Percentiles rank a stretch among this genome's conserved stretches.
These are phyloP conservation scores for Herpetospermum pedunculosum DNA, from an alignment of 306 rosid species.

Conservation along the genomic window DNA sequence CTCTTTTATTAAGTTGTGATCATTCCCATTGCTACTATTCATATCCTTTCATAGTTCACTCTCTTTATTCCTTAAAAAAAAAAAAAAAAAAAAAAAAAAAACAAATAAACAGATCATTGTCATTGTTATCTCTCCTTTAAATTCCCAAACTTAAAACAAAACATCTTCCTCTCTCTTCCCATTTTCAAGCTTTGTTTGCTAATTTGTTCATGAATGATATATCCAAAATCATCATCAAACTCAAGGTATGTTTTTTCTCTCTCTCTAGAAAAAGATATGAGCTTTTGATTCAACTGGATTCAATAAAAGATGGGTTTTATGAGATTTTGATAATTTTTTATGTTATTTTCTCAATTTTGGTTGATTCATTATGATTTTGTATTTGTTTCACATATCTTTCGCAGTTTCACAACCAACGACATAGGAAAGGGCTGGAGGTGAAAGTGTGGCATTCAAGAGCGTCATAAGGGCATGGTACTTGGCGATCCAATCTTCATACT, in stretches of 20 bases:
- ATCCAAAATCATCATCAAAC: slow-evolving; percentile 51
- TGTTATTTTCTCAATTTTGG: neutral
- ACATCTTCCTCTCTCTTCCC: neutral
- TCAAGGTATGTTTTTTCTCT: slow-evolving; percentile 44
- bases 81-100: no score
- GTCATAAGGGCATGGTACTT: no score
- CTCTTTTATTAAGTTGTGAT: neutral
- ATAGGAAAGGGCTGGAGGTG: no score
- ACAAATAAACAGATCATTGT: no score
- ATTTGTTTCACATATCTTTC: no score
- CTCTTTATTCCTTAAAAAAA: no score
- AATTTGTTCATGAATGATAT: slow-evolving; percentile 77
- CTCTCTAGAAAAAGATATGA: neutral
- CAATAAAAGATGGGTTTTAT: neutral
- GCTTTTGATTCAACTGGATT: neutral
- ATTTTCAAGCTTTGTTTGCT: slow-evolving; percentile 16
- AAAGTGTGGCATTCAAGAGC: no score
- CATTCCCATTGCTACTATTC: neutral
- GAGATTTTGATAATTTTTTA: neutral
- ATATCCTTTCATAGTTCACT: no score
- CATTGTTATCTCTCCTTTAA: neutral
- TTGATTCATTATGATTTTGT: neutral
- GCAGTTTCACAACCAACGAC: no score
- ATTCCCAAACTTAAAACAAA: neutral
- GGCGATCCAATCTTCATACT: no score